Evolutionary conservation across 2,329 filamentous ascomycete genomes (phyloP).

Genomic region (Botrytis pseudocinerea): DNA sequence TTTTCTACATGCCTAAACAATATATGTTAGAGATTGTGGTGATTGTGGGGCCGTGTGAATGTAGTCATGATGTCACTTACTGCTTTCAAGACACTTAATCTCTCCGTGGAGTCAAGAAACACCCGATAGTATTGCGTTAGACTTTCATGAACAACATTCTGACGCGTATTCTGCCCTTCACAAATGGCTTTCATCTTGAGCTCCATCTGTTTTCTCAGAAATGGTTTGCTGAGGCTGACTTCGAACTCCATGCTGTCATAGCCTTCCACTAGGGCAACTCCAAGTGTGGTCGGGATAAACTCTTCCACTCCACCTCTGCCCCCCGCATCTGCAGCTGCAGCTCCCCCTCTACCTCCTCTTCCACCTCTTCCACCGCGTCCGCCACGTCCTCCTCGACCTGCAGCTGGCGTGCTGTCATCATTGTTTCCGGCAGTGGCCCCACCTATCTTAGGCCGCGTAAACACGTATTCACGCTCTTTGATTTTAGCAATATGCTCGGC

Average conservation of each 20-base stretch:
- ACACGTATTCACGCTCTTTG: conserved; percentile 84
- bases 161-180: conserved; percentile 74
- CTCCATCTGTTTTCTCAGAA: conserved; percentile 97
- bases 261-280: conserved; percentile 87
- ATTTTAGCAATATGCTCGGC: conserved; percentile 97
- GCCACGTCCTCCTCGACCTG: conserved; percentile 44
- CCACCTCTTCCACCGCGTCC: conserved; percentile 47
- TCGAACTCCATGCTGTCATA: conserved; percentile 95
- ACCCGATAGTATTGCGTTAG: conserved; percentile 84
- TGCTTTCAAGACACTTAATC: conserved; percentile 65
- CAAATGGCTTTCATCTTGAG: conserved; percentile 96
- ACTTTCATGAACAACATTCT: conserved; percentile 77
- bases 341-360: conserved; percentile 47
- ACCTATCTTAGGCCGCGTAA: conserved; percentile 55
- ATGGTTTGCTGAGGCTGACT: conserved; percentile 90
- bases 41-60: conserved; percentile 7
- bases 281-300: conserved; percentile 89
- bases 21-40: conserved; percentile 23
- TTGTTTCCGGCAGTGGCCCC: conserved; percentile 32
- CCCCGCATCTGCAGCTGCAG: conserved; percentile 44
- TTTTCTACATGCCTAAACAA: conserved; percentile 37
- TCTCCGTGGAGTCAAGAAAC: conserved; percentile 77
- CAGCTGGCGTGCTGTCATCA: conserved; percentile 42
- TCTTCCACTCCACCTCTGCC: conserved; percentile 63
- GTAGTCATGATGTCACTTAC: conserved; percentile 48